Evolutionary conservation across 2,329 filamentous ascomycete genomes (phyloP).

Genomic region (Stemphylium vesicarium): DNA sequence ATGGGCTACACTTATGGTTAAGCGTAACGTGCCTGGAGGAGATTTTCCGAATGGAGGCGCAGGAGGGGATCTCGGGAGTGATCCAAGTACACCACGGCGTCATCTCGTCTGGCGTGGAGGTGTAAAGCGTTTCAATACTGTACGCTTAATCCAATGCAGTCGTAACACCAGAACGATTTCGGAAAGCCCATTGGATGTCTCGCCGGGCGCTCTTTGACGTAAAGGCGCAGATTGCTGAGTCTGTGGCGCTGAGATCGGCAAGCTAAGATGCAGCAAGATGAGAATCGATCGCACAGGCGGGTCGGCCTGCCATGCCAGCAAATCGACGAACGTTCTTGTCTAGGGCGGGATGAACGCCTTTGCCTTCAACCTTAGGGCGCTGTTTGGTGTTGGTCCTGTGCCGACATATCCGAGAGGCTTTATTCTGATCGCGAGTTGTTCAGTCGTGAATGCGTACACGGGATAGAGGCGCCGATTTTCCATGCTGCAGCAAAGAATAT

Average conservation of each 20-base stretch:
- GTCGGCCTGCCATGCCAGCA: background rate
- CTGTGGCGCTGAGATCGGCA: background rate
- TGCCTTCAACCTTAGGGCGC: background rate
- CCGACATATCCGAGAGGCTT: background rate
- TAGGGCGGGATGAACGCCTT: background rate
- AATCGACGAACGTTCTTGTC: background rate
- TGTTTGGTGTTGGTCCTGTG: background rate
- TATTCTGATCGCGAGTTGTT: background rate
- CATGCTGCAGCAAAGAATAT: background rate
- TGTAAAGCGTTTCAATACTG: conserved; percentile 1
- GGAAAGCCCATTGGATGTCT: background rate
- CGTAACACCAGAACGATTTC: background rate
- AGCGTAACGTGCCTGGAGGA: background rate
- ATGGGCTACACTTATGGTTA: conserved; percentile 39
- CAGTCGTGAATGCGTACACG: background rate
- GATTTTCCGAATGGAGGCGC: background rate
- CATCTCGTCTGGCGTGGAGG: background rate
- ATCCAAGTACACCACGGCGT: background rate
- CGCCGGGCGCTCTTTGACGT: background rate
- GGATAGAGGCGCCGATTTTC: background rate
- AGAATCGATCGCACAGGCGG: background rate
- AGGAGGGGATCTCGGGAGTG: background rate
- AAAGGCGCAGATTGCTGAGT: background rate
- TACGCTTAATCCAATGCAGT: background rate
- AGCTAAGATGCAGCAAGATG: background rate